phyloP scores from a whole-genome alignment of 768 basidiomycete species.

The Thelephora ganbajun region DNA sequence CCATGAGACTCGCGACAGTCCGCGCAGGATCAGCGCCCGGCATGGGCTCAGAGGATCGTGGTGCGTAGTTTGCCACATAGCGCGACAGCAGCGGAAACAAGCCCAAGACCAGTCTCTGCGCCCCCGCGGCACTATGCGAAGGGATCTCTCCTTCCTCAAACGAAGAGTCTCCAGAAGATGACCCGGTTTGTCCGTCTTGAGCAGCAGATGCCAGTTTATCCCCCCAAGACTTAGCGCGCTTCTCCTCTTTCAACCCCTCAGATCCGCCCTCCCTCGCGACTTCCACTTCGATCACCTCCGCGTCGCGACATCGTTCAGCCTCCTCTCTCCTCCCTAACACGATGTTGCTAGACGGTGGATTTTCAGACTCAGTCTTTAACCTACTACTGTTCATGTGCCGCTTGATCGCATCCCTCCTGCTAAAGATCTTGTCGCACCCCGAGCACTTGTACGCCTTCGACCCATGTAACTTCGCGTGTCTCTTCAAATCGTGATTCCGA shows the following conservation, averaged over 20 bases:
- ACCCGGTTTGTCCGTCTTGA: neutral
- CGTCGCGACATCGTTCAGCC: constrained; percentile 15
- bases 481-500: constrained; percentile 67
- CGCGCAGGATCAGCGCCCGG: constrained; percentile 15
- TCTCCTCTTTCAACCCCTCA: constrained; percentile 39
- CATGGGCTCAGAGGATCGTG: neutral
- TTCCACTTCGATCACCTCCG: constrained; percentile 40
- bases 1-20: constrained; percentile 59
- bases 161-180: neutral
- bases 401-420: constrained; percentile 67
- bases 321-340: constrained; percentile 13
- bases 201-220: constrained; percentile 8
- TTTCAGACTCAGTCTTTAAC: constrained; percentile 19
- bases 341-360: neutral
- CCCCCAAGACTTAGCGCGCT: constrained; percentile 47
- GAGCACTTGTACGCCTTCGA: constrained; percentile 61
- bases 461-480: constrained; percentile 62
- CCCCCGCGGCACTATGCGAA: constrained; percentile 4
- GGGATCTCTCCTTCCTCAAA: constrained; percentile 11
- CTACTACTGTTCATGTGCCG: constrained; percentile 55
- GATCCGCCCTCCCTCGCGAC: constrained; percentile 34
- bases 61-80: constrained; percentile 6
- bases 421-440: constrained; percentile 64
- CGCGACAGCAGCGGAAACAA: constrained; percentile 7
- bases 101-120: constrained; percentile 8